Conservation (phyloP, 345 rosid genomes). For the Euclidium syriacum region DNA sequence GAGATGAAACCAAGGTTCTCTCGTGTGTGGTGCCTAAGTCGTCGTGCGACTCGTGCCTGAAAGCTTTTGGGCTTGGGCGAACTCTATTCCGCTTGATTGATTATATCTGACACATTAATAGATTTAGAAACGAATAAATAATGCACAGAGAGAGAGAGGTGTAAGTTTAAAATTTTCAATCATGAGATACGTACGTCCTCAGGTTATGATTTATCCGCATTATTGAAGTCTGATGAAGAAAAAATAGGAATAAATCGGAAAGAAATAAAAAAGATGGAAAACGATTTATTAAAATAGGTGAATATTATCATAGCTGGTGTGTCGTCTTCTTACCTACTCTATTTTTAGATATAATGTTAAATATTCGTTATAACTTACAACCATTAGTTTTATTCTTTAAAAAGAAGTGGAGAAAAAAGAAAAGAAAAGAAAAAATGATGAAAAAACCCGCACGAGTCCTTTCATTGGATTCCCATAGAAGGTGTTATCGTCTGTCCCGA, state of each 20-base stretch:
- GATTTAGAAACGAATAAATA: constrained; percentile 13
- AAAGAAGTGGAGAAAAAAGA: background rate
- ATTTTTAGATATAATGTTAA: background rate
- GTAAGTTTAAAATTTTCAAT: constrained; percentile 6
- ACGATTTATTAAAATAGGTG: background rate
- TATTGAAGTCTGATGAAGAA: background rate
- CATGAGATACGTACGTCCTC: constrained; percentile 21
- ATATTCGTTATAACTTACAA: background rate
- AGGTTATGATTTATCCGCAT: constrained; percentile 9
- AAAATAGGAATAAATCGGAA: background rate
- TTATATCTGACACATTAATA: too few relatives aligned
- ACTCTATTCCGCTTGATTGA: too few relatives aligned
- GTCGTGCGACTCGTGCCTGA: too few relatives aligned
- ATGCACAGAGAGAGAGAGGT: background rate
- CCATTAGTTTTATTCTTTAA: background rate
- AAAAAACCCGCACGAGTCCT: constrained; percentile 32
- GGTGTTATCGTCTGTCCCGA: constrained; percentile 14
- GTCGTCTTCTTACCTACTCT: constrained; percentile 21
- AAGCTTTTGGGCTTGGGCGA: too few relatives aligned
- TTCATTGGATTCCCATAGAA: constrained; percentile 33
- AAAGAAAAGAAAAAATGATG: constrained; percentile 9
- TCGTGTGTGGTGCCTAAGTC: too few relatives aligned
- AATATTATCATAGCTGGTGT: background rate
- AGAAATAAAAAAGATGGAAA: background rate
- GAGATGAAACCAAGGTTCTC: too few relatives aligned